Evolutionary conservation across 2,329 filamentous ascomycete genomes (phyloP), one percentile per base, ranked within the genome.

Genomic region (Penicillium crustosum): DNA sequence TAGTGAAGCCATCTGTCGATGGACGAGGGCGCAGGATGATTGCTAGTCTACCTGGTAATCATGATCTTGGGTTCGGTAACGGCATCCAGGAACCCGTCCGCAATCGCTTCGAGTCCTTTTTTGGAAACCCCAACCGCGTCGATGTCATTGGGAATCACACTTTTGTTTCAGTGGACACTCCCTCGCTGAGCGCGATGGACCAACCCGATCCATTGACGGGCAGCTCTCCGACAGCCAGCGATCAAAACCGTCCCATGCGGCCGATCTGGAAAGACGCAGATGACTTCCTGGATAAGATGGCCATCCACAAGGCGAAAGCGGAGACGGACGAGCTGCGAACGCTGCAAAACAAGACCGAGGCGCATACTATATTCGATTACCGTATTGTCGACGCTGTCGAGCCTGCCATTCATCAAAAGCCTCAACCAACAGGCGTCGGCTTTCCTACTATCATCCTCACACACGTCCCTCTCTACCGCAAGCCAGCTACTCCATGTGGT

Each of bases 111-210:
- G 85, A 89, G 68, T 86, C 88, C 4, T 96, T 88, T 71, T 97
- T 99, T 76, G 94, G 94, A 5, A 88, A 94, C 55, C 85, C 88
- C n/a, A 97, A 97, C 73, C 83, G 91, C 9, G 87, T 99, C 21
- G 92, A 97, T 72, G 83, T 97, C 6, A 83, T 97, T 53, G 94
- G 91, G 13, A 99, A 99, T 70, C 94, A 99, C 73, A 95, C 91
- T 0, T 92, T 99, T 71, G 90, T 99, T 21, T 95, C 91, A 0
- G 83, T 99, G 8, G 94, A 99, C 71, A 86, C 89, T 0, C 88
- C 96, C 5, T 97, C 93, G 0, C 76, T 97, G 67, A 96, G 91
- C 69, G 93, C 94, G 3, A 79, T 82, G 71, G 83, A 83, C 52
- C 82, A 86, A 62, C 79, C 80, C 6, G 77, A 84, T 53, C 74